phyloP scores from a whole-genome alignment of 2,329 filamentous ascomycete species.

The Trichothecium roseum region DNA sequence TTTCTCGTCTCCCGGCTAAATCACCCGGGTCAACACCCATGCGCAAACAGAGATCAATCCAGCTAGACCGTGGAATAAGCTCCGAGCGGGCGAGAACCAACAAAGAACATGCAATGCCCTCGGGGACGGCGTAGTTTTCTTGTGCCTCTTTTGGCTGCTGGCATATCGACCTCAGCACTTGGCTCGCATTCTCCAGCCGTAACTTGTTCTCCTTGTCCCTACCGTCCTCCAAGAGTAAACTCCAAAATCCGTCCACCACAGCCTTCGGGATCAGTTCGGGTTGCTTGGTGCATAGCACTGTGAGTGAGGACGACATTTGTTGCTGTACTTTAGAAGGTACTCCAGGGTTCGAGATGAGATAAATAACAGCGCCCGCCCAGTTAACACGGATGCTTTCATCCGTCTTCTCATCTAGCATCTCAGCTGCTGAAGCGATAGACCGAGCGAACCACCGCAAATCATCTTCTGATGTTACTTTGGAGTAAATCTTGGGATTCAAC shows the following conservation, averaged over 20 bases:
- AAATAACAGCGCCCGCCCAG: conserved; percentile 84
- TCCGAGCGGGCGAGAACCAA: conserved; percentile 70
- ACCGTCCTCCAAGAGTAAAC: conserved; percentile 49
- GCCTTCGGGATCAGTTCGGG: conserved; percentile 49
- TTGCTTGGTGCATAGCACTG: conserved; percentile 51
- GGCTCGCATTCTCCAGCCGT: conserved; percentile 52
- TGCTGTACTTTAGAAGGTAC: conserved; percentile 54
- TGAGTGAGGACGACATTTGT: conserved; percentile 50
- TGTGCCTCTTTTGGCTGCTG: conserved; percentile 40
- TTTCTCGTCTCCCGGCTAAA: conserved; percentile 55
- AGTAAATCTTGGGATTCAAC: conserved; percentile 74
- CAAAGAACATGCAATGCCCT: conserved; percentile 64
- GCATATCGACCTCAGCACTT: conserved; percentile 53
- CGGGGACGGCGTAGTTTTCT: conserved; percentile 35
- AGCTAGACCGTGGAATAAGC: conserved; percentile 66
- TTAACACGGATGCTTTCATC: conserved; percentile 43
- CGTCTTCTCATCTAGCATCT: conserved; percentile 38
- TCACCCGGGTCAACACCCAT: conserved; percentile 74
- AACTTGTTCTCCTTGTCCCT: conserved; percentile 73
- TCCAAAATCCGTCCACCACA: conserved; percentile 70
- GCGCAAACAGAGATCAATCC: conserved; percentile 81
- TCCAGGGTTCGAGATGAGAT: conserved; percentile 54
- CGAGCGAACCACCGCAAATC: conserved; percentile 70
- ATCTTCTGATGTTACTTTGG: conserved; percentile 62
- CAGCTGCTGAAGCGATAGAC: conserved; percentile 54